A percentile compares a stretch with the other conserved stretches of the same genome.
These are phyloP conservation scores for Ceratocystis destructans DNA, from an alignment of 2,329 filamentous ascomycete genomes.

Conservation along the genomic window DNA sequence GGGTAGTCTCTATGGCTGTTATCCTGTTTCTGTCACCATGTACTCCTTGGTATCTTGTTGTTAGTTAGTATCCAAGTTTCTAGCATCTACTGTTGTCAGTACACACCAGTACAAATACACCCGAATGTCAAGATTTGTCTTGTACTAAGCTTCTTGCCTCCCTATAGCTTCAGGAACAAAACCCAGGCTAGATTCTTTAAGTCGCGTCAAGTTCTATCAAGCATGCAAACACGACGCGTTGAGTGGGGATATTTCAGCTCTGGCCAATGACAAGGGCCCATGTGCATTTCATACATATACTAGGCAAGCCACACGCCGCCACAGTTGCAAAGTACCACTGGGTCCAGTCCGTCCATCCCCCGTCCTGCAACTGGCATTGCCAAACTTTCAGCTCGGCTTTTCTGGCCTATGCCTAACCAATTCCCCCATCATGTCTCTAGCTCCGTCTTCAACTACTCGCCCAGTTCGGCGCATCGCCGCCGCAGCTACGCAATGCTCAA, in stretches of 20 bases:
- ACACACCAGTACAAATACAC: background rate
- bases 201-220: constrained; percentile 2
- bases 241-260: background rate
- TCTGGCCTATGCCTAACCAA: background rate
- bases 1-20: no score
- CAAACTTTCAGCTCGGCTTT: background rate
- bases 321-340: no score
- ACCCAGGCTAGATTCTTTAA: background rate
- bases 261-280: background rate
- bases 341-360: no score
- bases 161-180: background rate
- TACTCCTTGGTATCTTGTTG: background rate
- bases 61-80: background rate
- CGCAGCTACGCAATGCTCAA: constrained; percentile 41
- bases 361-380: no score
- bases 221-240: background rate
- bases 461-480: constrained; percentile 43
- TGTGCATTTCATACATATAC: no score
- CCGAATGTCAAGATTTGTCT: background rate
- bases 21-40: background rate
- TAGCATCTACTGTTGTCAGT: background rate
- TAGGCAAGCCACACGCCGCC: no score
- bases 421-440: constrained; percentile 17
- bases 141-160: background rate
- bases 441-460: constrained; percentile 25